Evolutionary conservation across 192 early-diverging fungal species (phyloP).

Genomic region (Coemansia sp.): DNA sequence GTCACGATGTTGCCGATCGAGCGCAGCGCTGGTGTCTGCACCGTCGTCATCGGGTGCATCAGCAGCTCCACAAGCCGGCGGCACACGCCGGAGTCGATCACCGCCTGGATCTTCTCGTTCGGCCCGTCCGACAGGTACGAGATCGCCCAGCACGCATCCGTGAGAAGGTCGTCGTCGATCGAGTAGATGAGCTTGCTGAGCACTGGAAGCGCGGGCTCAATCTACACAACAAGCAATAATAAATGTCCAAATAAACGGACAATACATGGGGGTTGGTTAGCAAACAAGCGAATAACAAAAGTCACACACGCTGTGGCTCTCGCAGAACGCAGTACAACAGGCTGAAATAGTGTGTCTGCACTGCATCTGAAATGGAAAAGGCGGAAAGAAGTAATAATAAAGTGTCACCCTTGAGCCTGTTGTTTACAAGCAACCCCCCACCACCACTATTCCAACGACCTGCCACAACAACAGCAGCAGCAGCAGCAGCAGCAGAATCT

Average conservation of each 20-base stretch:
- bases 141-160: conserved; percentile 99
- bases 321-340: neutral
- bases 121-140: conserved; percentile 97
- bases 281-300: neutral
- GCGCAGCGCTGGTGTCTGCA: conserved; percentile 96
- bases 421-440: too few species aligned
- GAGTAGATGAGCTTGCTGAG: conserved; percentile 90
- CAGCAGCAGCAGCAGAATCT: conserved; percentile 10
- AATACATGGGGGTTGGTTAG: neutral
- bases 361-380: neutral
- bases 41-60: conserved; percentile 79
- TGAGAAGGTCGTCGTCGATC: conserved; percentile 92
- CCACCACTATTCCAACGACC: too few species aligned
- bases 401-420: too few species aligned
- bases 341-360: neutral
- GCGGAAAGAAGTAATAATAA: too few species aligned
- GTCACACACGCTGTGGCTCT: neutral
- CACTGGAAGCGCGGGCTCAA: conserved; percentile 81
- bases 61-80: conserved; percentile 92
- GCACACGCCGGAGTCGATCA: conserved; percentile 94
- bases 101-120: conserved; percentile 98
- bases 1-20: conserved; percentile 99
- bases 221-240: conserved; percentile 54
- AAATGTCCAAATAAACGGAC: neutral
- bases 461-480: conserved; percentile 7